phyloP scores from a whole-genome alignment of 345 rosid genomes.

The Melaleuca alternifolia region DNA sequence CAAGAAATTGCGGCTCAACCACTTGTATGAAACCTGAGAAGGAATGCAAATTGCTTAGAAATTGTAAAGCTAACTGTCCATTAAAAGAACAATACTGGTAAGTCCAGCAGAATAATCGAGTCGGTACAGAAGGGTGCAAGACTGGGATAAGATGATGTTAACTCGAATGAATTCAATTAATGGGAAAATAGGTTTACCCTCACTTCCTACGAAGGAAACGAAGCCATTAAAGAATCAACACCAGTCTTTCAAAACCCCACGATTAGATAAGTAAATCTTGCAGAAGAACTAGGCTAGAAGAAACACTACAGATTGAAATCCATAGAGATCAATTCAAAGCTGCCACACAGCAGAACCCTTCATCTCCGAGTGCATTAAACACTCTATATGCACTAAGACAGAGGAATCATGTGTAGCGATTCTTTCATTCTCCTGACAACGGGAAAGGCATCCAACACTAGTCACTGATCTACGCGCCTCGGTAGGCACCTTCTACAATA shows the following conservation, averaged over 20 bases:
- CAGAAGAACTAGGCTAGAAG: neutral
- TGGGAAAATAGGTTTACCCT: neutral
- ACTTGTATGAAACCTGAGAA: constrained; percentile 90
- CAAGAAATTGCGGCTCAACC: constrained; percentile 83
- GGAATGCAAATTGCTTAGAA: neutral
- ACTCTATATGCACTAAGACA: neutral
- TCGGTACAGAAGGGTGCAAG: neutral
- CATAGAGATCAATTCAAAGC: neutral
- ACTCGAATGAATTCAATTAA: neutral
- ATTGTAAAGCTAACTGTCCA: neutral
- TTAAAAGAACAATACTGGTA: neutral
- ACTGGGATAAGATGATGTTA: neutral
- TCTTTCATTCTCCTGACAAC: neutral
- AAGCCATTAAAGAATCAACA: neutral
- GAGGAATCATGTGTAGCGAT: neutral
- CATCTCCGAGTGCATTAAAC: neutral
- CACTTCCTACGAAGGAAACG: neutral
- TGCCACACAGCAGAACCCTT: neutral
- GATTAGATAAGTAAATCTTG: neutral
- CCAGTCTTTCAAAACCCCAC: neutral
- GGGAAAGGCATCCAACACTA: neutral
- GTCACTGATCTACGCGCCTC: neutral
- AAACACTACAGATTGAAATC: neutral
- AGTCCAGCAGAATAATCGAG: neutral
- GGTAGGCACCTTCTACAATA: neutral